phyloP scores from a whole-genome alignment of 1,284 basidiomycete species.

The Papiliotrema nemorosa region DNA sequence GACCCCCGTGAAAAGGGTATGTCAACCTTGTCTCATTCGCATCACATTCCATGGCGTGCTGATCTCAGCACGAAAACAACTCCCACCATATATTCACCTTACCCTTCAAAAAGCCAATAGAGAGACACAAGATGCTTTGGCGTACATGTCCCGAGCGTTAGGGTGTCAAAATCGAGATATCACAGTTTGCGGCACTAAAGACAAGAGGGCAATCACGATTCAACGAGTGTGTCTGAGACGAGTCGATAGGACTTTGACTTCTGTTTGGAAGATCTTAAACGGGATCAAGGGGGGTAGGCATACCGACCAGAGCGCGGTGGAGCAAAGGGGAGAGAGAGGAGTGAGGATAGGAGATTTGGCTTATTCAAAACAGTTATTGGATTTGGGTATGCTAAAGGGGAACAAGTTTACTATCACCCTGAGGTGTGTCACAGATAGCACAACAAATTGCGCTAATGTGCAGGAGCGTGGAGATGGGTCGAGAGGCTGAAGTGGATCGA shows the following conservation, averaged over 20 bases:
- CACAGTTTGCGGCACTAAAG: constrained; percentile 92
- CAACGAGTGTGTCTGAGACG: constrained; percentile 85
- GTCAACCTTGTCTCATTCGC: neutral
- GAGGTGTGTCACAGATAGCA: constrained; percentile 56
- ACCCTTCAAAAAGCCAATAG: constrained; percentile 96
- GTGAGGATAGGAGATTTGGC: constrained; percentile 82
- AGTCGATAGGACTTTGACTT: constrained; percentile 71
- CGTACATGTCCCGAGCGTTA: constrained; percentile 70
- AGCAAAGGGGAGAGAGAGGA: constrained; percentile 79
- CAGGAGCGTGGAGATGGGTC: constrained; percentile 78
- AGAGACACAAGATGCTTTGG: constrained; percentile 91
- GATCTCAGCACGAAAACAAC: too few relatives aligned
- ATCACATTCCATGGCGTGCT: too few relatives aligned
- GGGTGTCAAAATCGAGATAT: constrained; percentile 74
- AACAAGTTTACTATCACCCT: constrained; percentile 94
- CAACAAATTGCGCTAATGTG: constrained; percentile 2
- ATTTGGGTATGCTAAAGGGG: constrained; percentile 91
- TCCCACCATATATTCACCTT: constrained; percentile 85
- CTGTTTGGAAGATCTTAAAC: constrained; percentile 78
- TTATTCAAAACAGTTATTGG: constrained; percentile 75
- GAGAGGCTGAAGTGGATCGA: constrained; percentile 65
- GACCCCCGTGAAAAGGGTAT: neutral
- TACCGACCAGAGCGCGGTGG: constrained; percentile 59
- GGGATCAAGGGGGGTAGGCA: constrained; percentile 58
- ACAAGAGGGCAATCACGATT: constrained; percentile 93